A percentile compares a stretch with the other conserved stretches of the same genome.
Evolutionary conservation across 2,329 filamentous ascomycete species (phyloP).

Genomic region (Calonectria fujianensis): DNA sequence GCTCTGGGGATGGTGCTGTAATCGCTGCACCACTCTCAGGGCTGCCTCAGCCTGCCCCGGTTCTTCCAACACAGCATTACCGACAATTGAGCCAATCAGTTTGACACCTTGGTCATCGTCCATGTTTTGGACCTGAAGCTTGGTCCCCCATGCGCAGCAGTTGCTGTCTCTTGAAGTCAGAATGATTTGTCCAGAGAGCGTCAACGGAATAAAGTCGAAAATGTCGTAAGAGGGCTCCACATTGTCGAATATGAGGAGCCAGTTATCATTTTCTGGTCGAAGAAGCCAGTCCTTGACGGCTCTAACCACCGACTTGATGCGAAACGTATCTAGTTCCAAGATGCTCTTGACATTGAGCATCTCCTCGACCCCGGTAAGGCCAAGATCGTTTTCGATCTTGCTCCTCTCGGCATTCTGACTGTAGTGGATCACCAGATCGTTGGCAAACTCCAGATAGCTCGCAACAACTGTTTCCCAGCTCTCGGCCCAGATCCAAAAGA

Average conservation of each 20-base stretch:
- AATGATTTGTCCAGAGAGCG: conserved; percentile 38
- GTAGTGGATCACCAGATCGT: conserved; percentile 31
- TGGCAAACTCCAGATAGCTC: conserved; percentile 39
- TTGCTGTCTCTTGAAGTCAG: conserved; percentile 37
- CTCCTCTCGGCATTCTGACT: conserved; percentile 29
- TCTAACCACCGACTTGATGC: conserved; percentile 37
- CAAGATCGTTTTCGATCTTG: conserved; percentile 35
- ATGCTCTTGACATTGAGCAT: conserved; percentile 40
- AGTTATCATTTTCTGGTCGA: conserved; percentile 36
- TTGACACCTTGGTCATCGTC: conserved; percentile 21
- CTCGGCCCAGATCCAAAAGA: conserved; percentile 39
- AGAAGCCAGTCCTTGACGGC: conserved; percentile 40
- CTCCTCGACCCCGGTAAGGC: conserved; percentile 35
- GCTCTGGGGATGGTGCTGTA: conserved; percentile 37
- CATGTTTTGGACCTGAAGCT: conserved; percentile 33
- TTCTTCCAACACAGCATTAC: conserved; percentile 20
- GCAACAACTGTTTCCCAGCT: conserved; percentile 40
- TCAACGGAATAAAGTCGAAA: conserved; percentile 40
- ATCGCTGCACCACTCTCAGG: conserved; percentile 26
- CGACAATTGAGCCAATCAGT: conserved; percentile 32
- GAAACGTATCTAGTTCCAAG: conserved; percentile 37
- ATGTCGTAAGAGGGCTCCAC: conserved; percentile 41
- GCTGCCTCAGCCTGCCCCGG: conserved; percentile 36
- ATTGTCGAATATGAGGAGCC: conserved; percentile 39
- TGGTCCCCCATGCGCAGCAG: conserved; percentile 37